Conservation (phyloP, 2,329 filamentous ascomycete genomes). For the Stagonosporopsis chrysanthemi region DNA sequence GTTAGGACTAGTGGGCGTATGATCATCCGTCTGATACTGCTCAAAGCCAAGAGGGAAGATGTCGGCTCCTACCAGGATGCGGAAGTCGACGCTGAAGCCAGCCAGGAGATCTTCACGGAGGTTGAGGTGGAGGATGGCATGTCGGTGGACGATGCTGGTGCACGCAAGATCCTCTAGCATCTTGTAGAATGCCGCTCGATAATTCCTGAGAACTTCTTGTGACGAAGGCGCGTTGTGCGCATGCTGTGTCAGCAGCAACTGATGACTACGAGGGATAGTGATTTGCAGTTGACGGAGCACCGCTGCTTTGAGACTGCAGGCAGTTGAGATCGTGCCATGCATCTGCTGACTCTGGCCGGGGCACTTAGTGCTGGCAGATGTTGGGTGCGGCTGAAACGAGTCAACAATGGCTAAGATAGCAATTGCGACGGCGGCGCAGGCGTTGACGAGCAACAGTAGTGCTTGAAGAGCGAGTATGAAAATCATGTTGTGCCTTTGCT, state of each 20-base stretch:
- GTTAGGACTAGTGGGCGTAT: no score
- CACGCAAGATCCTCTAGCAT: neutral
- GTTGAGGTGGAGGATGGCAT: neutral
- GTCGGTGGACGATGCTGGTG: neutral
- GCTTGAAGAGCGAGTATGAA: no score
- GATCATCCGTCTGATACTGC: neutral
- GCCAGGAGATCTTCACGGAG: neutral
- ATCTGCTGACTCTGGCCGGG: no score
- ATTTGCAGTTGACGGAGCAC: neutral
- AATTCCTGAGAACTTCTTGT: neutral
- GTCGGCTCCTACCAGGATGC: neutral
- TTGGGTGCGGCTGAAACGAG: no score
- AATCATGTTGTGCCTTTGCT: no score
- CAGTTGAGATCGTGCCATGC: neutral
- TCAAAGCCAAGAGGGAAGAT: neutral
- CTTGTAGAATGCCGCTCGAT: neutral
- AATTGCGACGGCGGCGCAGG: no score
- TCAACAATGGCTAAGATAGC: no score
- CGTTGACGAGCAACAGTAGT: no score
- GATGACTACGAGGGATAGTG: neutral
- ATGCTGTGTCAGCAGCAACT: neutral
- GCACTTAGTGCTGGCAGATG: no score
- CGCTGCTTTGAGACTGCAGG: neutral
- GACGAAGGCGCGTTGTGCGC: neutral
- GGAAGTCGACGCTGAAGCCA: neutral